Base-by-base conservation (phyloP, 2,329 filamentous ascomycete genomes). In the Aschersonia sp. region DNA sequence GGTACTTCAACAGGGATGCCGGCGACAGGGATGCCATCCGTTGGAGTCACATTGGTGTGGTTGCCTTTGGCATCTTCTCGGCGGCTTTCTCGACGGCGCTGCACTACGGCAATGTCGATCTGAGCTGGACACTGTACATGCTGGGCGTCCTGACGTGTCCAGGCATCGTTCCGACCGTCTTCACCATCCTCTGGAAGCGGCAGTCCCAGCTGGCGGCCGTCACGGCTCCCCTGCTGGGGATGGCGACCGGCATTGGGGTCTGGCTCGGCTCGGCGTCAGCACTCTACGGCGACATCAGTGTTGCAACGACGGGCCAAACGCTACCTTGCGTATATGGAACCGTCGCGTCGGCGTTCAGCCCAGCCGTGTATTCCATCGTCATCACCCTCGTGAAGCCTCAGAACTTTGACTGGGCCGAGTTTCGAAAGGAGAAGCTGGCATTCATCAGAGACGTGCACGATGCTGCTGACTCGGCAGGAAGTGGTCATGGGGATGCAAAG, bases 61-160 rank as follows among this genome's bases (percentile, higher is more conserved):
- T 76, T 1, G 69, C 70, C 49, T 76, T 74, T 44, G 71, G 67
- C 0, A 53, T 73, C 0, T 72, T 77, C 37, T 46, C 45, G 29
- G 45, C 45, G 7, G 45, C 45, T 5, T 46, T 46, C 37, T 46
- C 45, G 29, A 46, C 32, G 9, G 45, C 45, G 5, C 37, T 46
- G 37, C 45, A 76, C 56, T 74, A 76, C 43, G 73, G 71, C 0
- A 71, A 72, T 0, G 68, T 76, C 5, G 69, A 76, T 44, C 62
- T 77, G 0, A 67, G 69, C 1, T 77, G 72, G 73, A 74, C 70
- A 0, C 50, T 75, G 1, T 75, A 76, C 51, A 72, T 76, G 70
- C 65, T 76, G 0, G 70, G 72, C 4, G 69, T 75, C 1, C 52
- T 76, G 8, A 74, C 70, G 0, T 74, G 71, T 37, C 71, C 72